Percentiles rank a stretch among this genome's conserved stretches.
Evolutionary conservation across 116 monocot genomes (phyloP).

Genomic region (Posidonia oceanica): DNA sequence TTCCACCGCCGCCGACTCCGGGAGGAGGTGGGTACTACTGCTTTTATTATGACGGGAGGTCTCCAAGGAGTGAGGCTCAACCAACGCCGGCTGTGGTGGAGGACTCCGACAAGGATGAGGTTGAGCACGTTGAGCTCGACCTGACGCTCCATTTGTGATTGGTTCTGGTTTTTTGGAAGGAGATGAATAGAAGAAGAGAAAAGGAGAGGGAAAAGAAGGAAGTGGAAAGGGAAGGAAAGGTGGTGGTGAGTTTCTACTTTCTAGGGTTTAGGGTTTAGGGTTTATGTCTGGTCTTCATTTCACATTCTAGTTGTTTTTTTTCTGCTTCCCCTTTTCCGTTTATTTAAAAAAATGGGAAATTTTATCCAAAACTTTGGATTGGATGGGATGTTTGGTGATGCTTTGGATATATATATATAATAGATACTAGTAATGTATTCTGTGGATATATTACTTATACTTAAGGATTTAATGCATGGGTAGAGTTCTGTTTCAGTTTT

Average conservation of each 20-base stretch:
- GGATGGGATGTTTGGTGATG: too few species aligned
- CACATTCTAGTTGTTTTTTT: neutral
- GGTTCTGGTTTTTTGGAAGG: neutral
- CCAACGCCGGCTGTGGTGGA: neutral
- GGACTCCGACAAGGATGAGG: neutral
- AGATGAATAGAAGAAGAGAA: neutral
- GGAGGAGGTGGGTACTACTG: slow-evolving; percentile 5
- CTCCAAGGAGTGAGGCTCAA: neutral
- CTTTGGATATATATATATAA: too few species aligned
- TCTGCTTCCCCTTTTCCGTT: neutral
- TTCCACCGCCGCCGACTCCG: neutral
- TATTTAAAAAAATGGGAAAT: neutral
- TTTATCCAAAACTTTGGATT: too few species aligned
- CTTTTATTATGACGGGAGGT: slow-evolving; percentile 6
- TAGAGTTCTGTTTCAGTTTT: too few species aligned
- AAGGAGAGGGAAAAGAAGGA: too few species aligned
- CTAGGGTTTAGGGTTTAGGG: neutral
- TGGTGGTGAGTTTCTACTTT: neutral
- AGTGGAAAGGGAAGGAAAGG: too few species aligned
- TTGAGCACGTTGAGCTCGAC: slow-evolving; percentile 12
- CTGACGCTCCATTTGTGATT: slow-evolving; percentile 19
- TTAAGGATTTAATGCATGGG: too few species aligned
- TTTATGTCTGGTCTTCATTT: neutral
- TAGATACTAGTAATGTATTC: too few species aligned
- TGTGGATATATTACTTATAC: too few species aligned